Conservation (phyloP, 78 protist species). For the Protostelium mycophagum region DNA sequence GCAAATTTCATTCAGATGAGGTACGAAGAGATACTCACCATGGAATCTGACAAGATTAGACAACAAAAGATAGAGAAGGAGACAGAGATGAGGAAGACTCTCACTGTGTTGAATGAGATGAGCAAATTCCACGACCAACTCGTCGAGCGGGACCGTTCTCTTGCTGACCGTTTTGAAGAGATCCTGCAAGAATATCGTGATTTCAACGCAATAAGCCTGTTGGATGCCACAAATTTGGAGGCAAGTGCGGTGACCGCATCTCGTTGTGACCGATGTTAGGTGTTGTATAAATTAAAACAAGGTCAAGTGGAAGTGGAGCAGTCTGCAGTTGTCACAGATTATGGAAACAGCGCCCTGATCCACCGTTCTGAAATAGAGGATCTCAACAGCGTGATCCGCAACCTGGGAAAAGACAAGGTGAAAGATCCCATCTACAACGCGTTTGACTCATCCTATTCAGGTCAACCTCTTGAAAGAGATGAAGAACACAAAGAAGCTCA, state of each 20-base stretch:
- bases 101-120: neutral
- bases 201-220: neutral
- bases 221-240: conserved; percentile 4
- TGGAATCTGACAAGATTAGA: neutral
- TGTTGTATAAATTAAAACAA: conserved; percentile 32
- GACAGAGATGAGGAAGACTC: neutral
- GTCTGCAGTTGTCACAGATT: conserved; percentile 51
- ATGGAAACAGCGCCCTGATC: conserved; percentile 26
- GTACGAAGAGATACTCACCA: neutral
- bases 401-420: conserved; percentile 28
- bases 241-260: no score
- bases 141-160: neutral
- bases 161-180: neutral
- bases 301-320: conserved; percentile 72
- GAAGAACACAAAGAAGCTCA: conserved; percentile 15
- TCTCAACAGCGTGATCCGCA: conserved; percentile 30
- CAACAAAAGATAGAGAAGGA: neutral
- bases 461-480: conserved; percentile 24
- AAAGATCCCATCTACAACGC: no score
- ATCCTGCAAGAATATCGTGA: neutral
- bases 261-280: no score
- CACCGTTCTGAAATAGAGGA: neutral
- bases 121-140: neutral
- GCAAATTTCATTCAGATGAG: neutral
- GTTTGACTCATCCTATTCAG: no score